Base-by-base conservation (phyloP, 305 asterid genomes). In the Solanum hybrid region DNA sequence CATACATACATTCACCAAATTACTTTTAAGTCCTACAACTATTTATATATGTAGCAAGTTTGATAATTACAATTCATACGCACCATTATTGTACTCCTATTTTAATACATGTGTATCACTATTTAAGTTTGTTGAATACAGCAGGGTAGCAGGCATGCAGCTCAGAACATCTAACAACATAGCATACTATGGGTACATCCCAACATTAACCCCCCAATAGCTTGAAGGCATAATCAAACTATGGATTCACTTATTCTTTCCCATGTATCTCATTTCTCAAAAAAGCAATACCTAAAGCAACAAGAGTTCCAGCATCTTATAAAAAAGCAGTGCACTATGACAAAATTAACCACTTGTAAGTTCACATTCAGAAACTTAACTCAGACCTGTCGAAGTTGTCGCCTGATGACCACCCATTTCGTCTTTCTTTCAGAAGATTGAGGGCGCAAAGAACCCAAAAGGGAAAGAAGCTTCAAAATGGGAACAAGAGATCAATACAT, bases 341-440 rank as follows among this genome's bases (percentile, higher is more conserved):
- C 22, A 84, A 84, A 45, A 84, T 84, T 29, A 29, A 84, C n/a
- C 87, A 10, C 34, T 79, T 79, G 34, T 24, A 79, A 37, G 64
- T 79, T 37, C 35, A 79, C 85, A 78, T 78, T 35, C 15, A 38
- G 34, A 79, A 79, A 79, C 22, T n/a, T 86, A 37, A 80, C 29
- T 36, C 93, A 66, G 82, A 97, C 99, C 99, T 97, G 99, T 60
- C 93, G 98, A 93, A 97, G 99, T 90, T 97, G 99, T 89, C 98
- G 96, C 93, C 99, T 95, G 90, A 96, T 95, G 40, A 95, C 94
- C 91, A 92, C 99, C 99, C 99, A 97, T 90, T 95, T 96, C 72
- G 98, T 94, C 93, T 97, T 97, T 92, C 99, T 94, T 93, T 96
- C 98, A 38, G 99, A 89, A 81, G 99, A 95, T 90, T 97, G 99